Evolutionary conservation across 2,329 filamentous ascomycete genomes (phyloP).

Genomic region (Arthrocladium fulminans): DNA sequence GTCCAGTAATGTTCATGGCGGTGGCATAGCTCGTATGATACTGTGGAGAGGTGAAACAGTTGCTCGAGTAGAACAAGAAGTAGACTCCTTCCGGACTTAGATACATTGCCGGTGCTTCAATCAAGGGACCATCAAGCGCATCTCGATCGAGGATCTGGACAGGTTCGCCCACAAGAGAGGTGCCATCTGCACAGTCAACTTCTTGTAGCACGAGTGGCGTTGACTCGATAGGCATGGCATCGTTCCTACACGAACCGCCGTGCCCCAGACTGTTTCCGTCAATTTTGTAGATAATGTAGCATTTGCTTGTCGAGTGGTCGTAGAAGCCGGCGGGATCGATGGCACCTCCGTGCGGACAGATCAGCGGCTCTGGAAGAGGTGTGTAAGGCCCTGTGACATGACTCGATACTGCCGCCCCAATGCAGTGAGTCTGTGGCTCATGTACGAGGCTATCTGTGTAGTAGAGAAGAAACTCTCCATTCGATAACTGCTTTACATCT

Average conservation of each 20-base stretch:
- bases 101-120: conserved; percentile 51
- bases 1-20: conserved; percentile 30
- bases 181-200: conserved; percentile 36
- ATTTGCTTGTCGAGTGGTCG: conserved; percentile 42
- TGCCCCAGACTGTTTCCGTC: conserved; percentile 52
- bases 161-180: conserved; percentile 45
- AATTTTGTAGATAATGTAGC: conserved; percentile 57
- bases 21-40: conserved; percentile 57
- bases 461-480: conserved; percentile 53
- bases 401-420: conserved; percentile 47
- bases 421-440: conserved; percentile 41
- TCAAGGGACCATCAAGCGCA: conserved; percentile 52
- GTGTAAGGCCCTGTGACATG: conserved; percentile 45
- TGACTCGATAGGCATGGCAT: conserved; percentile 28
- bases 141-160: conserved; percentile 54
- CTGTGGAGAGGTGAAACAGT: conserved; percentile 46
- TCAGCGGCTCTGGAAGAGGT: conserved; percentile 40
- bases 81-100: conserved; percentile 41
- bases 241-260: conserved; percentile 41
- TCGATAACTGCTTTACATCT: conserved; percentile 40
- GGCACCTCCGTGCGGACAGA: conserved; percentile 51
- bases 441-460: conserved; percentile 36
- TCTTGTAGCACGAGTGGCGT: conserved; percentile 36
- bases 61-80: conserved; percentile 54
- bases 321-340: conserved; percentile 55